A percentile compares a stretch with the other conserved stretches of the same genome.
These are phyloP conservation scores for Paecilomyces formosus DNA, from an alignment of 2,329 filamentous ascomycete genomes.

Conservation along the genomic window DNA sequence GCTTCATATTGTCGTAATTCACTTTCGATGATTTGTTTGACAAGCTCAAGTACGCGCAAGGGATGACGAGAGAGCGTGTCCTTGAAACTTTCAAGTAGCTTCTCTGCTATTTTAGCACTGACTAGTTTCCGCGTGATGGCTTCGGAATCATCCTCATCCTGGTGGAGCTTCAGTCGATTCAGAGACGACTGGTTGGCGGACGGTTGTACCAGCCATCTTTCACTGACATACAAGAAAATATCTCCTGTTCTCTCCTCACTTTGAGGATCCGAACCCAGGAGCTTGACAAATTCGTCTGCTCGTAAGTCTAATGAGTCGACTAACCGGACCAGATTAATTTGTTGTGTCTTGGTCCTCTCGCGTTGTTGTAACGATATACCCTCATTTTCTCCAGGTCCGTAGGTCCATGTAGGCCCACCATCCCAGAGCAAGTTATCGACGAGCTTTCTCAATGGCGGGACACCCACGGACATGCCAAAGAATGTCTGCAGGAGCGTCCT, in stretches of 20 bases:
- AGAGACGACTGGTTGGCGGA: conserved; percentile 3
- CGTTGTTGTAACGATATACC: conserved; percentile 22
- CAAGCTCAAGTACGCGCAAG: conserved; percentile 32
- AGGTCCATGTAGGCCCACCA: conserved; percentile 32
- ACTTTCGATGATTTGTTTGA: conserved; percentile 34
- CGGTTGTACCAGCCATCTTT: conserved; percentile 31
- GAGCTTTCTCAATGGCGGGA: conserved; percentile 28
- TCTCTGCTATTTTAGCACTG: conserved; percentile 34
- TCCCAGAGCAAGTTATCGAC: conserved; percentile 35
- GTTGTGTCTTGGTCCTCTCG: conserved; percentile 4
- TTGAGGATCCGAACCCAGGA: conserved; percentile 31
- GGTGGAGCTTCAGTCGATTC: conserved; percentile 8
- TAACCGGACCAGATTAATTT: conserved; percentile 22
- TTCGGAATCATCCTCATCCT: conserved; percentile 15
- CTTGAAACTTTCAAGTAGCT: conserved; percentile 34
- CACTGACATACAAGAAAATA: conserved; percentile 35
- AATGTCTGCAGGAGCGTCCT: conserved; percentile 30
- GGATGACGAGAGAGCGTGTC: conserved; percentile 34
- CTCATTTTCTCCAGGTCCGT: conserved; percentile 13
- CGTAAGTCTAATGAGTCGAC: conserved; percentile 29
- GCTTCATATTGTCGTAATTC: conserved; percentile 17
- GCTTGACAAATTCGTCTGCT: conserved; percentile 27
- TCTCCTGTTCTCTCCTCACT: conserved; percentile 33
- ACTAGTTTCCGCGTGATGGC: conserved; percentile 28
- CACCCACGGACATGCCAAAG: conserved; percentile 32